Percentiles rank a stretch among this genome's conserved stretches.
These are phyloP conservation scores for Tolypocladium endophyticum DNA, from an alignment of 2,329 filamentous ascomycete species.

Conservation along the genomic window DNA sequence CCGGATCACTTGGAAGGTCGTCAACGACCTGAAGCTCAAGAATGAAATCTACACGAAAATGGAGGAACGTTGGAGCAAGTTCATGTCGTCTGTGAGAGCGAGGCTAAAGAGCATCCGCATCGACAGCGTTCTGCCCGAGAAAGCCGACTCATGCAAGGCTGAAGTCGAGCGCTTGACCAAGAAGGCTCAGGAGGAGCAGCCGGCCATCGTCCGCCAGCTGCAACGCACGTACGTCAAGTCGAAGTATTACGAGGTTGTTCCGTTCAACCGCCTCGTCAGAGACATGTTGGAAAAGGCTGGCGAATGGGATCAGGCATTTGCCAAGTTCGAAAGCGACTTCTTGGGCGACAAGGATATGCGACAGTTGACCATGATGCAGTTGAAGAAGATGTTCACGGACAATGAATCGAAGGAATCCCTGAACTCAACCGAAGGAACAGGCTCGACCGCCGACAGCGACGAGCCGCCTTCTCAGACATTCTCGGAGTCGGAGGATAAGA, in stretches of 20 bases:
- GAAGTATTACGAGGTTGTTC: slow-evolving; percentile 94
- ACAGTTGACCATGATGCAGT: slow-evolving; percentile 78
- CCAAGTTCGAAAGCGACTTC: slow-evolving; percentile 85
- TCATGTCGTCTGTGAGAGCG: slow-evolving; percentile 77
- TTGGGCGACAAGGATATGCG: slow-evolving; percentile 95
- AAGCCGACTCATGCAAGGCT: slow-evolving; percentile 67
- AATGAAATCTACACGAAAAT: slow-evolving; percentile 80
- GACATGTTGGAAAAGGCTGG: slow-evolving; percentile 88
- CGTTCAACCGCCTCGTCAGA: slow-evolving; percentile 78
- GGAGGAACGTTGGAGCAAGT: slow-evolving; percentile 72
- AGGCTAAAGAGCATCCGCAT: slow-evolving; percentile 82
- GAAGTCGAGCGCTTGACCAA: slow-evolving; percentile 72
- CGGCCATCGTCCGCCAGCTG: slow-evolving; percentile 61
- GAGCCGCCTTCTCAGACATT: slow-evolving; percentile 35
- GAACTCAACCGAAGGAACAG: slow-evolving; percentile 55
- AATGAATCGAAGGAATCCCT: slow-evolving; percentile 73
- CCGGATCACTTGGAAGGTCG: slow-evolving; percentile 94
- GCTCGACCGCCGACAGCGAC: slow-evolving; percentile 41
- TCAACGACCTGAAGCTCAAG: slow-evolving; percentile 82
- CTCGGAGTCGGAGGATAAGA: slow-evolving; percentile 36
- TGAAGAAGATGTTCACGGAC: slow-evolving; percentile 92
- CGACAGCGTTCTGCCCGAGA: slow-evolving; percentile 82
- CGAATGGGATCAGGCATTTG: slow-evolving; percentile 86
- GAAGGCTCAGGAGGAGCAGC: slow-evolving; percentile 76
- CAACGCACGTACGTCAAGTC: slow-evolving; percentile 88